These are phyloP conservation scores for peach (Prunus persica) DNA, from an alignment of 306 rosid genomes.

Conservation along the genomic window DNA sequence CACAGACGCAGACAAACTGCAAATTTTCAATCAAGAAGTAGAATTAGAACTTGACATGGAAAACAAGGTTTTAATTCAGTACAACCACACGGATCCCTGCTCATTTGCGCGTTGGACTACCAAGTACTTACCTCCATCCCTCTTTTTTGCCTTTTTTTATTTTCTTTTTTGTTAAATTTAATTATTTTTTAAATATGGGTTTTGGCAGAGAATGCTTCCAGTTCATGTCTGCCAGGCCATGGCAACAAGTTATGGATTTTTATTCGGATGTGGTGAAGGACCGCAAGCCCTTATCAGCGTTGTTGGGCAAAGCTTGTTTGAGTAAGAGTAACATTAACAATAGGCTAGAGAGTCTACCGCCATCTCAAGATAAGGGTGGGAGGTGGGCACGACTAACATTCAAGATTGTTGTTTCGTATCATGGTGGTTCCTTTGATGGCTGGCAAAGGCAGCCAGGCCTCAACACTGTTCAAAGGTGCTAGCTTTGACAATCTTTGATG, in stretches of 20 bases:
- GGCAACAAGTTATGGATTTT: constrained; percentile 68
- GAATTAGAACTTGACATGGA: background rate
- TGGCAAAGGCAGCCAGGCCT: constrained; percentile 96
- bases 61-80: constrained; percentile 41
- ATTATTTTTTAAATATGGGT: background rate
- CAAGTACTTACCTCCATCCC: constrained; percentile 34
- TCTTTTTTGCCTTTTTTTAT: background rate
- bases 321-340: background rate
- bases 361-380: constrained; percentile 46
- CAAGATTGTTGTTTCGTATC: constrained; percentile 71
- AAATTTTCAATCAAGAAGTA: background rate
- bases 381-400: constrained; percentile 88
- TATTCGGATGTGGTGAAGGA: constrained; percentile 53
- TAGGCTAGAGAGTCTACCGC: constrained; percentile 32
- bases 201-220: constrained; percentile 62
- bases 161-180: too few species aligned
- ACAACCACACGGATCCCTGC: constrained; percentile 69
- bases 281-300: constrained; percentile 34
- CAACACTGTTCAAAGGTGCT: constrained; percentile 78
- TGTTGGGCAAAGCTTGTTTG: constrained; percentile 35
- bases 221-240: constrained; percentile 70
- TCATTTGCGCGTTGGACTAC: constrained; percentile 66
- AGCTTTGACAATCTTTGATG: background rate
- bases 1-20: background rate
- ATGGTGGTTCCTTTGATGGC: constrained; percentile 86